Base-by-base conservation (phyloP, 352 stramenopile genomes). In the Globisporangium ultimum region DNA sequence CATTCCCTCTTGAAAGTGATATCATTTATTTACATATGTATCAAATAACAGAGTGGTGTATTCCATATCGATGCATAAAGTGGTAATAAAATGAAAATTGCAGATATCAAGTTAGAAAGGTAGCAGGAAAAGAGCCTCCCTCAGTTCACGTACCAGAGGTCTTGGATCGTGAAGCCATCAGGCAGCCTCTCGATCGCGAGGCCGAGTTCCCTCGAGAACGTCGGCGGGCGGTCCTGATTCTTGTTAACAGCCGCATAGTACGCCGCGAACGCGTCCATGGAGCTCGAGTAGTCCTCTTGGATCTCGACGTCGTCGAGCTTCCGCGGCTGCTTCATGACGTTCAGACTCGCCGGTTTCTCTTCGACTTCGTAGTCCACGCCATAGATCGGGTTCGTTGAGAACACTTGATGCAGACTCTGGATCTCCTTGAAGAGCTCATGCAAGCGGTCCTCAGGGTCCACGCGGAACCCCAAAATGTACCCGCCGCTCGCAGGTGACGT, bases 391-490 rank as follows among this genome's bases (percentile, higher is more conserved):
- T 87, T 93, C 6, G 64, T 74, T 17, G 80, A 87, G 64, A 95
- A 97, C 9, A 94, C 80, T 15, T 70, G 67, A 63, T 94, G 83
- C 41, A 95, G 64, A n/a, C 78, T 88, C 60, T 87, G 80, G 52
- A 95, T 87, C 64, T 93, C 84, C 64, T 91, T 81, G 68, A 91
- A 94, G 11, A 97, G 70, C 49, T 95, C 84, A 8, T 92, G 67
- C 36, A 97, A 69, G 15, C 78, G 70, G 43, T 97, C 89, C 34
- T 89, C 70, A 0, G 93, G 92, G 59, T 98, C 90, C 28, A 98
- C 67, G 17, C 87, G 80, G 63, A 98, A 98, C 28, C 90, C 91
- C 21, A 98, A 68, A 49, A 97, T 92, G 72, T 98, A 98, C 9
- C 87, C 84, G 10, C 91, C 91, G 43, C 79, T 89, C 4, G 63